Base-by-base conservation (phyloP, 116 monocot genomes). In the Papilionanthe hybrid region DNA sequence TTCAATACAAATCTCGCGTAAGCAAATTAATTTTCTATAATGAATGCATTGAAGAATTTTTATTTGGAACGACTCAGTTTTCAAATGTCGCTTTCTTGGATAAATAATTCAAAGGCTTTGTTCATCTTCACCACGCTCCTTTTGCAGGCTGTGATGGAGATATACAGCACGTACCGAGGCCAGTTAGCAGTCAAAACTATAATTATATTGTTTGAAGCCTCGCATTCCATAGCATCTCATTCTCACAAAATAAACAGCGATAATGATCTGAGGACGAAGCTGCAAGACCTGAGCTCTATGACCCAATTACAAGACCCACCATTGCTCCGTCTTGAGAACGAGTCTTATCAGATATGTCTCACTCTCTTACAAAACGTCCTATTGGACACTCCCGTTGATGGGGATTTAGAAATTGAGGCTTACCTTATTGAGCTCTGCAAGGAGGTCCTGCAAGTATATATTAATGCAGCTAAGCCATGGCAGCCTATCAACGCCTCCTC, bases 281-380 rank as follows among this genome's bases (percentile, higher is more conserved):
- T 96, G 15, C 93, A 92, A 78, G 93, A 96, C 56, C 75, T 93
- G 41, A 91, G 93, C 22, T 83, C 89, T 25, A 84, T 92, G 83
- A 96, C 92, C 73, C 96, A 96, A 82, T 91, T 96, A 87, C 96
- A 96, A 82, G 96, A 96, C 71, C 93, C 93, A 18, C 93, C 96
- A 1, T 43, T 96, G 66, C 81, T 96, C 4, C 96, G 92, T 15
- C 90, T 96, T 19, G 96, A 96, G 77, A 96, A 91, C 1, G 96
- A 96, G 77, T 88, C 96, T 0, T 93, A 93, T 55, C 93, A 91
- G 66, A 72, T 86, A 72, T 93, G 93, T 81, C 91, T 96, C 60
- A 81, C 86, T 55, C 77, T 96, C 12, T 76, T 96, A 10, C 96
- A 92, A 72, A 93, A 90, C 75, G 83, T 93, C 56, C 60, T 85